Base-by-base conservation (phyloP, 208 protist species). In the Wallacemonas rigidus region DNA sequence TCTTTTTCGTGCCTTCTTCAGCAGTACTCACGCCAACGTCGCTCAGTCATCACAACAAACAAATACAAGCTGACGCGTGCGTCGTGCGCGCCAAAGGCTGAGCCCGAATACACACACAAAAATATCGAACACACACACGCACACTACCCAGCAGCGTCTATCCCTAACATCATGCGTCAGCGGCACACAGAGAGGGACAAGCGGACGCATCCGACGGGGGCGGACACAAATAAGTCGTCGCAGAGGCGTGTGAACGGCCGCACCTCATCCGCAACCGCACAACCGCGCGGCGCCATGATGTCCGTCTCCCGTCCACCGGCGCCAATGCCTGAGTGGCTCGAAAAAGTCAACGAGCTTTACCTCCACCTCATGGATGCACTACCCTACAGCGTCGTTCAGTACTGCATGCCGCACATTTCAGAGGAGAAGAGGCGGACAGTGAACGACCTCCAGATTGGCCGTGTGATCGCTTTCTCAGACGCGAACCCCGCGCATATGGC, bases 301-400 rank as follows among this genome's bases (percentile, higher is more conserved):
- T 5, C 6, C 36, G 35, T 40, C 9, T 35, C 45, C 45, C 26
- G n/a, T 11, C 44, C n/a, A 39, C 39, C 43, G 15, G 48, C 26
- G 35, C 26, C 48, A 7, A 56, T 11, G 7, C 65, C 69, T 2
- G 51, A 61, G 53, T 67, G 64, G 12, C 69, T 82, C 26, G 73
- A 75, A 44, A 67, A 73, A 58, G 63, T 73, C 64, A 45, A 78
- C 2, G 36, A 15, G 51, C 76, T 76, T 67, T 82, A 56, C 60
- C 48, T 83, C 41, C 26, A 63, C 47, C 58, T 72, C 43, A 83
- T 87, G 77, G 73, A 85, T 55, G 56, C 58, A 1, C 39, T 80
- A 6, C 81, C 79, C 11, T 77, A 82, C 62, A 15, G 50, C 15
- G 2, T 85, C 26, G 75, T 45, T 12, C 43, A 67, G 60, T 69